Evolutionary conservation across 2,329 filamentous ascomycete species (phyloP), one percentile per base, ranked within the genome.

Genomic region (Paecilomyces sp.): DNA sequence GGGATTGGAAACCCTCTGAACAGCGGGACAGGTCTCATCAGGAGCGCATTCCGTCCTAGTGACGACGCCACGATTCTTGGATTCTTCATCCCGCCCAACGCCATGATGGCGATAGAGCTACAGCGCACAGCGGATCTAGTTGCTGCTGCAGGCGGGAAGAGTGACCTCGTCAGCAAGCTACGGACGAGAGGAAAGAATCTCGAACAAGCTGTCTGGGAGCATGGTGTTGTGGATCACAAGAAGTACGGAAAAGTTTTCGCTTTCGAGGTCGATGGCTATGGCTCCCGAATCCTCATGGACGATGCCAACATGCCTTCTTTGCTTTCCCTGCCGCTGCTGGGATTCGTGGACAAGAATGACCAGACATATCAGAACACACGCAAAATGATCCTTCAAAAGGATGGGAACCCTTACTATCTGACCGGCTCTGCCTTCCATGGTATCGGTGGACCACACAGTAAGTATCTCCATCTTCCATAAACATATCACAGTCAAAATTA

Each of bases 41-140:
- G 94, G 60, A 96, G 91, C 50, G 93, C 94, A 0, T 99, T 99
- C 77, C 85, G 94, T 1, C 94, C 94, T 3, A 96, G 91, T 64
- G 94, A 99, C 68, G 94, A 99, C 73, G 91, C 94, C 2, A 95
- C 92, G 0, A 97, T 94, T 41, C 81, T 99, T 2, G 92, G 92
- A 53, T 99, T 91, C 79, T 91, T 96, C 72, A 96, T 99, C 65
- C 94, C 94, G 0, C 88, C 91, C 41, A 99, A 99, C 71, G 94
- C 94, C 25, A 93, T 96, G 88, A 96, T 99, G 83, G 88, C 91
- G 2, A 90, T 93, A 0, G 92, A 99, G 74, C 80, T 99, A 28
- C 85, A 87, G 63, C 87, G 90, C 51, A 87, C 90, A 0, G 86
- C 91, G 0, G 79, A 81, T 5, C 80, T 95, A 22, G 82, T 97